Conservation (phyloP, 2,329 filamentous ascomycete genomes). For the Boeremia exigua region DNA sequence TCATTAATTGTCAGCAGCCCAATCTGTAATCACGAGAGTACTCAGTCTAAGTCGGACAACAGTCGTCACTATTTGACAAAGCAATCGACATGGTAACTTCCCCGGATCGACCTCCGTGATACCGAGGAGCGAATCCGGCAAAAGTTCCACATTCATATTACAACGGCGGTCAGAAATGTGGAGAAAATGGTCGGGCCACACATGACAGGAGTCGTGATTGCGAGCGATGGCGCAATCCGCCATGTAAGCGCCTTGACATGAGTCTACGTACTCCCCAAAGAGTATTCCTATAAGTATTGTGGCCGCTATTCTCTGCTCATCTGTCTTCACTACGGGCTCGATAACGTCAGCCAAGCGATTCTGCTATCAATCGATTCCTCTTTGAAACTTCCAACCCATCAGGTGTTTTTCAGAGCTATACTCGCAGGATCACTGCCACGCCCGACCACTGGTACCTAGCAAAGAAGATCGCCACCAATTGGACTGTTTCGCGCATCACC, state of each 20-base stretch:
- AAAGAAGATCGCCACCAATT: constrained; percentile 4
- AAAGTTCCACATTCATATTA: constrained; percentile 7
- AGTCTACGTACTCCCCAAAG: constrained; percentile 5
- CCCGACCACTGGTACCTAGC: constrained; percentile 10
- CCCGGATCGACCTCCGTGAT: constrained; percentile 17
- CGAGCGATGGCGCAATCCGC: constrained; percentile 47
- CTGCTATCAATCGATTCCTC: neutral
- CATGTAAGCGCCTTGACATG: constrained; percentile 19
- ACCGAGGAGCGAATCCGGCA: constrained; percentile 8
- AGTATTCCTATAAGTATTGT: constrained; percentile 21
- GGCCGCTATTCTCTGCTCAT: neutral
- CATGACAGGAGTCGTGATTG: constrained; percentile 28
- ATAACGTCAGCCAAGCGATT: constrained; percentile 1
- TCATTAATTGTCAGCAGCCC: neutral
- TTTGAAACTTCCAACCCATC: neutral
- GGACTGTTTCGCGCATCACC: neutral
- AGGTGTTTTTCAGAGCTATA: neutral
- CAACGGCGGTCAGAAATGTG: constrained; percentile 13
- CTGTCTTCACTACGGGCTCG: neutral
- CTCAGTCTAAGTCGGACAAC: neutral
- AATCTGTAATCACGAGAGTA: neutral
- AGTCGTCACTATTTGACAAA: constrained; percentile 1
- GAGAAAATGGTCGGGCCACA: constrained; percentile 10
- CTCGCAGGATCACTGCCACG: neutral
- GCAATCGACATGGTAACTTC: constrained; percentile 7